A percentile compares a stretch with the other conserved stretches of the same genome.
phyloP scores from a whole-genome alignment of 768 basidiomycete genomes.

The Hygrocybe punicea region DNA sequence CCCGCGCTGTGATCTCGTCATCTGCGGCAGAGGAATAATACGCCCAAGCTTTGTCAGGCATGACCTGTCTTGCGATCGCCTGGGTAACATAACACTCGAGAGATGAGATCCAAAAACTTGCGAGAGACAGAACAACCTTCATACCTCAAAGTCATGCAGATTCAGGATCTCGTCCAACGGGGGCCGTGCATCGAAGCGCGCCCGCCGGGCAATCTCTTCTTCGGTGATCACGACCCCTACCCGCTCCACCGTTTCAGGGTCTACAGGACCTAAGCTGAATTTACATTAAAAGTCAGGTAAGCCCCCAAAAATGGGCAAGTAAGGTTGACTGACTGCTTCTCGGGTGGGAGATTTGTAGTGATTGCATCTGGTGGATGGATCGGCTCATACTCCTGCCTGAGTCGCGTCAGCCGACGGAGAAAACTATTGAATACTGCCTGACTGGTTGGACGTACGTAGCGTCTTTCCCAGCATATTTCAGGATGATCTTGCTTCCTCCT shows the following conservation, averaged over 20 bases:
- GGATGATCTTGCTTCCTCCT: constrained; percentile 81
- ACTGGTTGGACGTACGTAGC: constrained; percentile 60
- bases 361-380: constrained; percentile 87
- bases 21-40: constrained; percentile 97
- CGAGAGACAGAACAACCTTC: constrained; percentile 9
- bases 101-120: neutral
- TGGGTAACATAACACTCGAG: constrained; percentile 25
- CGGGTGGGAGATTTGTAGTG: constrained; percentile 69
- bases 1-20: constrained; percentile 86
- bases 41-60: constrained; percentile 90
- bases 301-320: neutral
- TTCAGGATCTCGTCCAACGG: constrained; percentile 77
- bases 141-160: constrained; percentile 91
- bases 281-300: constrained; percentile 1
- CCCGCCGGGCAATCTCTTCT: constrained; percentile 66
- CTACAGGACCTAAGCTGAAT: constrained; percentile 64
- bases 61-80: constrained; percentile 78
- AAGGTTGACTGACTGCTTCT: constrained; percentile 64
- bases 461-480: constrained; percentile 88
- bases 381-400: constrained; percentile 75
- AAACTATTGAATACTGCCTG: constrained; percentile 1
- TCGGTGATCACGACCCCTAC: constrained; percentile 61
- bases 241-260: constrained; percentile 62
- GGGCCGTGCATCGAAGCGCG: constrained; percentile 61
- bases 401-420: neutral